Percentiles rank a stretch among this genome's conserved stretches.
phyloP scores from a whole-genome alignment of 768 basidiomycete genomes.

The Suillus subaureus region DNA sequence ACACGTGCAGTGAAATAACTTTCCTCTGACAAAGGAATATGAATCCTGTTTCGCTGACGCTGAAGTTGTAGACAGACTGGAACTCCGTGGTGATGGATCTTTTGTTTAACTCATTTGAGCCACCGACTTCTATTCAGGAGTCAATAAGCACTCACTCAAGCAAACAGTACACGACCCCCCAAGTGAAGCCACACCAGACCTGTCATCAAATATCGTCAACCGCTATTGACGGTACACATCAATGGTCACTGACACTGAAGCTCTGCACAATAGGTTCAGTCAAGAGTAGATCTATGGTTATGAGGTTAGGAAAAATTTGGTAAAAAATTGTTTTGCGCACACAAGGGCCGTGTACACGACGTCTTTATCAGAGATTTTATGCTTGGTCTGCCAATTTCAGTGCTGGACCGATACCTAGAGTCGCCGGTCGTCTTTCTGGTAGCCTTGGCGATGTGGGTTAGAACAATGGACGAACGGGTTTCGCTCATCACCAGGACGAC shows the following conservation, averaged over 20 bases:
- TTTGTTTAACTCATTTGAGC: slow-evolving; percentile 18
- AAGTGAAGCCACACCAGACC: slow-evolving; percentile 67
- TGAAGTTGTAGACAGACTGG: slow-evolving; percentile 6
- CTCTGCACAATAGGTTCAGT: slow-evolving; percentile 67
- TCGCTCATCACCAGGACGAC: slow-evolving; percentile 63
- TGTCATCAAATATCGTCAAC: slow-evolving; percentile 23
- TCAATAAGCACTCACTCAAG: slow-evolving; percentile 44
- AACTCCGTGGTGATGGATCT: not conserved
- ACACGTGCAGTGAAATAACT: slow-evolving; percentile 13
- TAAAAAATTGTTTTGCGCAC: slow-evolving; percentile 42
- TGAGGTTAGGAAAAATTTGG: not conserved
- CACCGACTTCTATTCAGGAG: not conserved
- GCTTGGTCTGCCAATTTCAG: slow-evolving; percentile 60
- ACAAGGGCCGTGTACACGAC: slow-evolving; percentile 66
- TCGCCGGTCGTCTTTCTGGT: slow-evolving; percentile 68
- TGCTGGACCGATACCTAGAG: slow-evolving; percentile 56
- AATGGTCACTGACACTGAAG: slow-evolving; percentile 54
- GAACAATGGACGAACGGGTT: slow-evolving; percentile 68
- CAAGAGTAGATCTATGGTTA: slow-evolving; percentile 11
- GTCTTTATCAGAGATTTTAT: slow-evolving; percentile 60
- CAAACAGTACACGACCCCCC: slow-evolving; percentile 72
- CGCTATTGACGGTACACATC: not conserved
- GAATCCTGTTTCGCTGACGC: not conserved
- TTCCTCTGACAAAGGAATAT: slow-evolving; percentile 46
- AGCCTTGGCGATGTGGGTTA: slow-evolving; percentile 59